Evolutionary conservation across 257 asterid species (phyloP).

Genomic region (Solanum rostratum): DNA sequence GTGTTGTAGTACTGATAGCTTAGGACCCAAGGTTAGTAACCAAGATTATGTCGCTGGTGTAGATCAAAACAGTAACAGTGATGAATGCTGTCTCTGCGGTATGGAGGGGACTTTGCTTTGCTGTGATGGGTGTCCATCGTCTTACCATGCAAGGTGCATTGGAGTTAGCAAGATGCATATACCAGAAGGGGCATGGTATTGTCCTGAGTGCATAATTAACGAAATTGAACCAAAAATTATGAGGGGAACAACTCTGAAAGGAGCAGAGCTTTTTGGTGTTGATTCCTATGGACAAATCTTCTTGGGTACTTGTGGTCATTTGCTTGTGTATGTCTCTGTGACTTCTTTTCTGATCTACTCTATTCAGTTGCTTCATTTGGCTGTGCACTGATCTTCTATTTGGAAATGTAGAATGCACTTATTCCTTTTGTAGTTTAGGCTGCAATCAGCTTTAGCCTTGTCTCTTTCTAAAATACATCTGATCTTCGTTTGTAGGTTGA

Average conservation of each 20-base stretch:
- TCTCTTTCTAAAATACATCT: neutral
- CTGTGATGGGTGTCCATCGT: slow-evolving; percentile 87
- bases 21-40: slow-evolving; percentile 24
- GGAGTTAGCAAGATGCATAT: slow-evolving; percentile 60
- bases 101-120: slow-evolving; percentile 84
- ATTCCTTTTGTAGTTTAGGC: neutral
- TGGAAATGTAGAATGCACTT: neutral
- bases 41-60: slow-evolving; percentile 21
- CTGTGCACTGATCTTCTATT: neutral
- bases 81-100: slow-evolving; percentile 81
- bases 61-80: slow-evolving; percentile 63
- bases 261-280: slow-evolving; percentile 54
- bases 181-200: slow-evolving; percentile 69
- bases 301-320: slow-evolving; percentile 65
- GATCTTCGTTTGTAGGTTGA: slow-evolving; percentile 37
- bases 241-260: slow-evolving; percentile 42
- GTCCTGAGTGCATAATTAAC: slow-evolving; percentile 70
- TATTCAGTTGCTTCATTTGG: neutral
- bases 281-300: slow-evolving; percentile 55
- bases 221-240: slow-evolving; percentile 36
- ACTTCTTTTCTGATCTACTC: slow-evolving; percentile 3
- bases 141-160: slow-evolving; percentile 74
- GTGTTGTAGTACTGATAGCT: slow-evolving; percentile 4
- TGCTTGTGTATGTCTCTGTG: slow-evolving; percentile 64
- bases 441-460: neutral